phyloP scores from a whole-genome alignment of 306 rosid species.

The Phaseolus lunatus region DNA sequence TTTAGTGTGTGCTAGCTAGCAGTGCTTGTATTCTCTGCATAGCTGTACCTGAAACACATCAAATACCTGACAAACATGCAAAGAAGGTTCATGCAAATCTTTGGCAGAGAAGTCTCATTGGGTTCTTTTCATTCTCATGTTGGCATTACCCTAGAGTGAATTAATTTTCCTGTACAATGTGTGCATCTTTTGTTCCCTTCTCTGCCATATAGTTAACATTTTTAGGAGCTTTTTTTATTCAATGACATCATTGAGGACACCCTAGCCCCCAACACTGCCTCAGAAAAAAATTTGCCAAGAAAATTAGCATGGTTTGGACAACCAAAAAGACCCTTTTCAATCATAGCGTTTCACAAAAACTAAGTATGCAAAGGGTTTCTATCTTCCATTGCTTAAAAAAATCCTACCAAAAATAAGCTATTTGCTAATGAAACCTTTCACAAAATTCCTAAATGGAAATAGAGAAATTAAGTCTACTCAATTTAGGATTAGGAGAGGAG shows the following conservation, averaged over 20 bases:
- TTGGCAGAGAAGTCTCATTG: slow-evolving; percentile 45
- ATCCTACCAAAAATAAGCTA: neutral
- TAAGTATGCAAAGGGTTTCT: slow-evolving; percentile 2
- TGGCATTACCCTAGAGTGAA: slow-evolving; percentile 30
- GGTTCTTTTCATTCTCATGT: slow-evolving; percentile 45
- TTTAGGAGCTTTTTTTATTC: slow-evolving; percentile 42
- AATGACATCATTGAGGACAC: slow-evolving; percentile 48
- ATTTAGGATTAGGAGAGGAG: neutral
- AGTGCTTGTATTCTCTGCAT: slow-evolving; percentile 26
- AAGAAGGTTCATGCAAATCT: slow-evolving; percentile 50
- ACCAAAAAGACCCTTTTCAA: slow-evolving; percentile 33
- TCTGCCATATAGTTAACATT: slow-evolving; percentile 20
- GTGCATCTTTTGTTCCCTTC: slow-evolving; percentile 33
- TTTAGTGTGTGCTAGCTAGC: slow-evolving; percentile 49
- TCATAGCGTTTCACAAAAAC: slow-evolving; percentile 38
- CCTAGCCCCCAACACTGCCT: slow-evolving; percentile 44
- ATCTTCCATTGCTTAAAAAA: slow-evolving; percentile 20
- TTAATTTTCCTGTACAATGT: slow-evolving; percentile 17
- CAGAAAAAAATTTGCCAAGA: neutral
- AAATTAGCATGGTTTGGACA: slow-evolving; percentile 30
- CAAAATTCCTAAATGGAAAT: neutral
- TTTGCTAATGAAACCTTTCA: neutral
- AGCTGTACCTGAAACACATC: slow-evolving; percentile 41
- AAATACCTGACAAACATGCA: slow-evolving; percentile 43
- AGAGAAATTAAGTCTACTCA: neutral